Percentiles rank a stretch among this genome's conserved stretches.
Conservation (phyloP, 2,329 filamentous ascomycete species). For the Chlorencoelia australis region DNA sequence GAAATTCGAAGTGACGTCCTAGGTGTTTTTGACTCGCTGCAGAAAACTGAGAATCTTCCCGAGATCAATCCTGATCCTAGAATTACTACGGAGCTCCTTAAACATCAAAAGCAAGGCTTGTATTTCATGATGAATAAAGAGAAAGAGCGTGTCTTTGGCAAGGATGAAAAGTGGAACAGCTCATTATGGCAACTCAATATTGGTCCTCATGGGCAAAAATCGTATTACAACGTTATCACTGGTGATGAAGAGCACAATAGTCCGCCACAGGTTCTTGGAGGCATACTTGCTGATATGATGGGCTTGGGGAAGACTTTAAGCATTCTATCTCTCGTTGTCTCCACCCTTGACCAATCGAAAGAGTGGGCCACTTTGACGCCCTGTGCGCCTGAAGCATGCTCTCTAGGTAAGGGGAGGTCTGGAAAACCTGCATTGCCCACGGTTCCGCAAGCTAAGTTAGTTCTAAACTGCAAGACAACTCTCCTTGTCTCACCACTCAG, state of each 20-base stretch:
- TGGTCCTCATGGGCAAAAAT: slow-evolving; percentile 43
- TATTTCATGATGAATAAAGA: slow-evolving; percentile 80
- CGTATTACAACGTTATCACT: slow-evolving; percentile 80
- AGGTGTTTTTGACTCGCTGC: slow-evolving; percentile 78
- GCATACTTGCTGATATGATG: slow-evolving; percentile 80
- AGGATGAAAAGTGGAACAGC: slow-evolving; percentile 50
- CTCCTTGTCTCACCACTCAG: slow-evolving; percentile 83
- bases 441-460: slow-evolving; percentile 32
- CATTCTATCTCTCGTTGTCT: slow-evolving; percentile 66
- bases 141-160: slow-evolving; percentile 48
- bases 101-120: slow-evolving; percentile 84
- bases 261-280: slow-evolving; percentile 59
- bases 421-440: slow-evolving; percentile 23
- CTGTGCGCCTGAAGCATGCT: slow-evolving; percentile 19
- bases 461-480: slow-evolving; percentile 65
- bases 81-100: slow-evolving; percentile 60
- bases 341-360: slow-evolving; percentile 51
- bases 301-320: slow-evolving; percentile 81
- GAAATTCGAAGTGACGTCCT: slow-evolving; percentile 79
- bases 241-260: slow-evolving; percentile 49
- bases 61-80: slow-evolving; percentile 54
- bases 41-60: slow-evolving; percentile 64
- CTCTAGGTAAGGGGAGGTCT: slow-evolving; percentile 22
- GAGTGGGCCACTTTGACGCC: slow-evolving; percentile 50
- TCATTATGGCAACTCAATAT: slow-evolving; percentile 67